Conservation (phyloP, 352 stramenopile genomes). For the Phytophthora cryptogea region DNA sequence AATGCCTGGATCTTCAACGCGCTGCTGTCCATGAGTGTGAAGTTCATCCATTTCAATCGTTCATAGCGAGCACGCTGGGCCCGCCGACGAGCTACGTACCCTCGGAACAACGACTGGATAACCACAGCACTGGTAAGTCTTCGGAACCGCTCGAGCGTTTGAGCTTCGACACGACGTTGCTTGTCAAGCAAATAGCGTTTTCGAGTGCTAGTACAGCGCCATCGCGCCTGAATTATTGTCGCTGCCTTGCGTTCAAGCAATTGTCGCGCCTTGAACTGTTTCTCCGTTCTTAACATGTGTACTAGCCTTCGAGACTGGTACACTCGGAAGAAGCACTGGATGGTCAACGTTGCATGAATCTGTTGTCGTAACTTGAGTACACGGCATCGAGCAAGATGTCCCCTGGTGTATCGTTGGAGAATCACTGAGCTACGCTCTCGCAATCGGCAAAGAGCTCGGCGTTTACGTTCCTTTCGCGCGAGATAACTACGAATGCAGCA, state of each 20-base stretch:
- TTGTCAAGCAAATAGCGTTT: constrained; percentile 41
- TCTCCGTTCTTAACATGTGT: constrained; percentile 45
- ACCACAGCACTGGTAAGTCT: constrained; percentile 51
- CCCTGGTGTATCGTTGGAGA: constrained; percentile 59
- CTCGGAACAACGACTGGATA: constrained; percentile 71
- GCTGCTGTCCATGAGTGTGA: constrained; percentile 58
- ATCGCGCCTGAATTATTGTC: constrained; percentile 54
- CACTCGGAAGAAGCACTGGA: constrained; percentile 60
- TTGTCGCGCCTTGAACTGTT: constrained; percentile 28
- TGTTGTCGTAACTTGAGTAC: constrained; percentile 32
- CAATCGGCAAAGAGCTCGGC: constrained; percentile 17
- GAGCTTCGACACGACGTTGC: constrained; percentile 31
- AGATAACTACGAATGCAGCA: constrained; percentile 54
- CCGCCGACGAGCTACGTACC: constrained; percentile 53
- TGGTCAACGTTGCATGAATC: constrained; percentile 46
- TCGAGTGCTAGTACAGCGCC: constrained; percentile 39
- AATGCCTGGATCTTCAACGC: constrained; percentile 76
- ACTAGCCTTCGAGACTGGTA: constrained; percentile 45
- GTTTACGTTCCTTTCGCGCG: constrained; percentile 51
- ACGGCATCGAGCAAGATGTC: constrained; percentile 47
- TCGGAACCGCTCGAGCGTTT: constrained; percentile 42
- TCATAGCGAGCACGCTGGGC: constrained; percentile 61
- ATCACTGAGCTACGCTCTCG: constrained; percentile 34
- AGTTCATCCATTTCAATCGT: constrained; percentile 72
- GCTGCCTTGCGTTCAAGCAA: constrained; percentile 40